Base-by-base conservation (phyloP, 148 eudicot genomes). In the Mesembryanthemum crystallinum region DNA sequence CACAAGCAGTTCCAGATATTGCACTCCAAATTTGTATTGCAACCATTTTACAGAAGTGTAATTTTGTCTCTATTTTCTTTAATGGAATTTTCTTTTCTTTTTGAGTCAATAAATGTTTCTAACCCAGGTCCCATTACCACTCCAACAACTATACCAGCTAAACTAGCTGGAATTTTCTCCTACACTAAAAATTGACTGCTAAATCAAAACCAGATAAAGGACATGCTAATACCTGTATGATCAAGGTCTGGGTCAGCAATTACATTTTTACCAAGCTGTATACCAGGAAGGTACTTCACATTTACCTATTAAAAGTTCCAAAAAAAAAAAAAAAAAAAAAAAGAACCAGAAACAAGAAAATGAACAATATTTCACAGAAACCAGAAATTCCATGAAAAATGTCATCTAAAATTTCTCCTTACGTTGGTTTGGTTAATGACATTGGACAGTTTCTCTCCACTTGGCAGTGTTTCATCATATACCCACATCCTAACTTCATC, bases 401-500 rank as follows among this genome's bases (percentile, higher is more conserved):
- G 27, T 62, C 2, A 70, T 23, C 1, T 59, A 33, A 78, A 4
- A 10, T 0, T 24, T 4, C 4, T n/a, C 0, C 84, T 88, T 88
- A 95, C 99, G 82, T 92, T 89, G 77, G 96, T 84, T 72, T 77
- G 82, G 76, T 95, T 92, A 78, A 95, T 92, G 79, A 88, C 86
- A 42, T 85, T 80, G 1, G 97, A 85, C 81, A 95, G 91, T 71
- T 85, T 90, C 81, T 85, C 89, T 11, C 98, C 99, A 69, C 66
- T 80, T 15, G 94, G 91, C 80, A 95, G 75, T 11, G 71, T 85
- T 87, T 95, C 99, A 82, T 95, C 99, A 69, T 77, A 87, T 18
- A 95, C 98, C 98, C 99, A 95, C 99, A 95, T 92, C 83, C 85
- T 91, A 78, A 95, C 99, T 89, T 95, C 97, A 87, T 91, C 99